phyloP scores from a whole-genome alignment of 2,329 filamentous ascomycete genomes.

The Fusarium odoratissimum region DNA sequence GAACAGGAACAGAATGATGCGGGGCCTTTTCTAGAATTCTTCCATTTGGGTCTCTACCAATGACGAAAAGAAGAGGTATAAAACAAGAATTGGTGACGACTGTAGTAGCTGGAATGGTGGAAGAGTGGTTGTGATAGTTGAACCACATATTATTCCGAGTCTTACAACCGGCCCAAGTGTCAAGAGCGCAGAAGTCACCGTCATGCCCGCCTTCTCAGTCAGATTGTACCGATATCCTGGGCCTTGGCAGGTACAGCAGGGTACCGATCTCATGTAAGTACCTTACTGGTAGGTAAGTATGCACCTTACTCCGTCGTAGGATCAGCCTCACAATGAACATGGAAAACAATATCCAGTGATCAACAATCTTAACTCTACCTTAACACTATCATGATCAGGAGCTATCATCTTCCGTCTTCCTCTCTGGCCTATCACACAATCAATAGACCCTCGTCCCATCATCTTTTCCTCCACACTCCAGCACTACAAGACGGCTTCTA shows the following conservation, averaged over 20 bases:
- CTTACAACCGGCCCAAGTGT: neutral
- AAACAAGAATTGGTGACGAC: neutral
- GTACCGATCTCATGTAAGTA: neutral
- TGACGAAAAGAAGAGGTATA: slow-evolving; percentile 6
- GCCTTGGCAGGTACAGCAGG: neutral
- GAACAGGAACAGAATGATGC: slow-evolving; percentile 39
- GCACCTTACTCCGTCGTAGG: too few relatives aligned
- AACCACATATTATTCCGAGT: neutral
- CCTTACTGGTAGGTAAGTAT: too few relatives aligned
- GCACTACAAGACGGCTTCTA: neutral
- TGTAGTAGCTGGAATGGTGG: neutral
- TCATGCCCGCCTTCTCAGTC: neutral
- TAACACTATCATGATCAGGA: neutral
- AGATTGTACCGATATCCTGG: neutral
- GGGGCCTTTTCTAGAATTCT: slow-evolving; percentile 45
- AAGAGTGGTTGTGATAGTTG: neutral
- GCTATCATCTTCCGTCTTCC: neutral
- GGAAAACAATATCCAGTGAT: neutral
- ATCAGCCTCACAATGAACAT: neutral
- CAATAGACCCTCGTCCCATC: neutral
- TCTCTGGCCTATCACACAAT: neutral
- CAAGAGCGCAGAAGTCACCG: neutral
- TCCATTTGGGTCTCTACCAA: slow-evolving; percentile 37
- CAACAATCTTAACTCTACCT: neutral
- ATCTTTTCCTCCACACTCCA: neutral